Conservation (phyloP, 1,284 basidiomycete genomes). For the Cystobasidiaceae sp. region DNA sequence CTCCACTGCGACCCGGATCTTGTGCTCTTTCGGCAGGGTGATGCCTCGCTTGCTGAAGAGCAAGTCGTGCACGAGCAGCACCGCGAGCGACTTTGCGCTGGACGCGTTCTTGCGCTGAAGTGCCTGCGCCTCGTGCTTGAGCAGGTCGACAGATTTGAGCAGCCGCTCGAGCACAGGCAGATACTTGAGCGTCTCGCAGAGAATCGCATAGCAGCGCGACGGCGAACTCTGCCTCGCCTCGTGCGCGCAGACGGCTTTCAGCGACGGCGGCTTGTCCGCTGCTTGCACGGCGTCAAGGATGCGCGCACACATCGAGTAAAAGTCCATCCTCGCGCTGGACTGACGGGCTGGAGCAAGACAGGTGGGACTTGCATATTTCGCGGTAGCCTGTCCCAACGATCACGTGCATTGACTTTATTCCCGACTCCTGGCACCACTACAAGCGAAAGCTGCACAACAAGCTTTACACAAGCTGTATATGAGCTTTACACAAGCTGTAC, state of each 20-base stretch:
- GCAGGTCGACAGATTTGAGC: constrained; percentile 11
- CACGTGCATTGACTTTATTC: too few species aligned
- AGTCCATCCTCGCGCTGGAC: constrained; percentile 25
- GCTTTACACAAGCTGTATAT: too few species aligned
- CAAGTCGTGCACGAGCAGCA: constrained; percentile 68
- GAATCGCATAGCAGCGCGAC: constrained; percentile 12
- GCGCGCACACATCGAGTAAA: constrained; percentile 21
- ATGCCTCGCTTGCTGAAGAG: constrained; percentile 62
- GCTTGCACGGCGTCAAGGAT: constrained; percentile 13
- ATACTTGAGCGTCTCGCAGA: constrained; percentile 30
- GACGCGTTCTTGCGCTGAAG: constrained; percentile 15
- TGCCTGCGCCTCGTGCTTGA: constrained; percentile 12
- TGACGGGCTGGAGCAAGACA: too few species aligned
- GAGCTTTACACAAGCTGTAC: too few species aligned
- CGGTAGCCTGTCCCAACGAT: too few species aligned
- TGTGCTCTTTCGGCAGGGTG: constrained; percentile 43
- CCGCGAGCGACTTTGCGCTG: constrained; percentile 3
- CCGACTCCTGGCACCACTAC: too few species aligned
- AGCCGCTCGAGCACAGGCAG: constrained; percentile 17
- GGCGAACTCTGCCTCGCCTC: constrained; percentile 2
- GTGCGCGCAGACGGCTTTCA: constrained; percentile 2
- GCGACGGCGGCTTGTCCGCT: background rate
- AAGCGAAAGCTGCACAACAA: too few species aligned
- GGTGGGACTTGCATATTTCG: too few species aligned
- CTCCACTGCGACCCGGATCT: constrained; percentile 42